Conservation (phyloP, 352 stramenopile genomes). For the Pythium folliculosum region DNA sequence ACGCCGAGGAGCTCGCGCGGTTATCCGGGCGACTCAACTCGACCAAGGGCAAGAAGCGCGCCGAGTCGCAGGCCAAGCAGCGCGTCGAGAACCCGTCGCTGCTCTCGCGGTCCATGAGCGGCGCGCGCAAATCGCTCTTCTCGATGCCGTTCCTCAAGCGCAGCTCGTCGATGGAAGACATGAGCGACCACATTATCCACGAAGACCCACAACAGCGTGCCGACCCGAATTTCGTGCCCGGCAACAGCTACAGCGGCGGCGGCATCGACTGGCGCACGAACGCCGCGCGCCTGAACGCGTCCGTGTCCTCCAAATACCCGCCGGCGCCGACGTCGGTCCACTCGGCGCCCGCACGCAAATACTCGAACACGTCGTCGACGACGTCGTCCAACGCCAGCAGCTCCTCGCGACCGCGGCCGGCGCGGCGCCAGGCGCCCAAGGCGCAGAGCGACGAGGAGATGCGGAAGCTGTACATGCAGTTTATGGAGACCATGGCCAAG, state of each 20-base stretch:
- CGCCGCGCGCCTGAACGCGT: slow-evolving; percentile 18
- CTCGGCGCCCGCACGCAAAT: slow-evolving; percentile 18
- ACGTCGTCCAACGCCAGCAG: slow-evolving; percentile 23
- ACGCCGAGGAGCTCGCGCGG: slow-evolving; percentile 28
- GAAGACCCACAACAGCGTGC: slow-evolving; percentile 3
- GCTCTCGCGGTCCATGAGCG: slow-evolving; percentile 13
- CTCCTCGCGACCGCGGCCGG: slow-evolving; percentile 2
- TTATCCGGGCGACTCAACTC: slow-evolving; percentile 19
- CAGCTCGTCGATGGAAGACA: slow-evolving; percentile 25
- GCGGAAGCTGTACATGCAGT: slow-evolving; percentile 24
- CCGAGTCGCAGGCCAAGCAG: slow-evolving; percentile 20
- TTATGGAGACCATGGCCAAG: slow-evolving; percentile 27
- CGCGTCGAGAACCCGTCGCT: slow-evolving; percentile 13
- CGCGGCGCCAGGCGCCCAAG: background rate
- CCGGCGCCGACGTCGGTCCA: slow-evolving; percentile 13
- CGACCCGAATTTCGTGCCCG: slow-evolving; percentile 21
- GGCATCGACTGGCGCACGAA: slow-evolving; percentile 20
- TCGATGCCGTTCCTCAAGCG: slow-evolving; percentile 24
- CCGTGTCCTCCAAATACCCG: slow-evolving; percentile 17
- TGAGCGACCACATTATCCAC: slow-evolving; percentile 13
- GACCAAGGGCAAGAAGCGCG: slow-evolving; percentile 4
- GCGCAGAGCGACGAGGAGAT: slow-evolving; percentile 25
- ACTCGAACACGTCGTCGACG: slow-evolving; percentile 21
- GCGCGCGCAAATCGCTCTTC: slow-evolving; percentile 16
- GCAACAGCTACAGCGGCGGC: slow-evolving; percentile 28